Evolutionary conservation across 2,329 filamentous ascomycete species (phyloP).

Genomic region (Fusarium anguioides): DNA sequence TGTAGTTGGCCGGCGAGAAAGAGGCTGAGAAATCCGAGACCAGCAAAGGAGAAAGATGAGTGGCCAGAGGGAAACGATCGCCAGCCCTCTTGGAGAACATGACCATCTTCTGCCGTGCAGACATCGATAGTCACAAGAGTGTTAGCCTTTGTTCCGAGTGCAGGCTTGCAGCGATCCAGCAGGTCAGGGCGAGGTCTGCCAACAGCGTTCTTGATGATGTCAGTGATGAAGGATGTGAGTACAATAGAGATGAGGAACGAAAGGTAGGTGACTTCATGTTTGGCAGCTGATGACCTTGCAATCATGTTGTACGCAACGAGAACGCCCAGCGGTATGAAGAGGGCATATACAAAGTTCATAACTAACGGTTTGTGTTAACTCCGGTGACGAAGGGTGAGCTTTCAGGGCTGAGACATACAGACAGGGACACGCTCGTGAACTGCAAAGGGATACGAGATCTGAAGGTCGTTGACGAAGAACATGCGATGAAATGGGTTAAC

Average conservation of each 20-base stretch:
- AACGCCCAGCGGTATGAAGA: slow-evolving; percentile 74
- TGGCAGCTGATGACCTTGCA: slow-evolving; percentile 74
- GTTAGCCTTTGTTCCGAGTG: slow-evolving; percentile 57
- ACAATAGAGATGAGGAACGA: slow-evolving; percentile 82
- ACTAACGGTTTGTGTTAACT: slow-evolving; percentile 51
- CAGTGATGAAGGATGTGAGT: slow-evolving; percentile 85
- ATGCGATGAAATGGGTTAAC: slow-evolving; percentile 92
- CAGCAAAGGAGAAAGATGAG: slow-evolving; percentile 81
- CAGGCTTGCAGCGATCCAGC: slow-evolving; percentile 82
- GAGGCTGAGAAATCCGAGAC: slow-evolving; percentile 78
- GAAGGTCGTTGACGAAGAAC: slow-evolving; percentile 87
- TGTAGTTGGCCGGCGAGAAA: slow-evolving; percentile 76
- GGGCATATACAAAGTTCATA: slow-evolving; percentile 83
- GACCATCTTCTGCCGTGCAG: slow-evolving; percentile 77
- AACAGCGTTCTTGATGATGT: slow-evolving; percentile 89
- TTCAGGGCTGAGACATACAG: slow-evolving; percentile 59
- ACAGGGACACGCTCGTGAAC: slow-evolving; percentile 85
- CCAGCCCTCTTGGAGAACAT: slow-evolving; percentile 83
- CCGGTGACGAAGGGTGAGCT: neutral
- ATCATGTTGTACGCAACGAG: slow-evolving; percentile 74
- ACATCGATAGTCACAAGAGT: slow-evolving; percentile 72
- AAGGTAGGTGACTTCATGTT: slow-evolving; percentile 86
- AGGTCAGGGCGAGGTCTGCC: slow-evolving; percentile 75
- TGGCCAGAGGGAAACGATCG: slow-evolving; percentile 86
- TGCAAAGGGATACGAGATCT: slow-evolving; percentile 89